Percentiles rank a stretch among this genome's conserved stretches.
phyloP scores from a whole-genome alignment of 177 flowering plant genomes.

The Tripterygium wilfordii region DNA sequence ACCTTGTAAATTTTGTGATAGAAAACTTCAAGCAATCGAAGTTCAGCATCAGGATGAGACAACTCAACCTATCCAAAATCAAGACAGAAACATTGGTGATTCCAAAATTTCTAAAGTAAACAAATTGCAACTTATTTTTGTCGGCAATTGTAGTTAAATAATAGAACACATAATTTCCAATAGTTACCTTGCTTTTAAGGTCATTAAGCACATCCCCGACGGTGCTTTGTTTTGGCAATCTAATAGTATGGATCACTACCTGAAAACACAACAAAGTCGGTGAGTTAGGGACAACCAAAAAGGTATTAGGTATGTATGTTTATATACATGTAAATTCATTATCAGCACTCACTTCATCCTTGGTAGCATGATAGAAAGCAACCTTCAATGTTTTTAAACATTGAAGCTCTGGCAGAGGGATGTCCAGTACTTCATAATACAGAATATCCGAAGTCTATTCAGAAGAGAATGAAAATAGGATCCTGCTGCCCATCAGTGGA shows the following conservation, averaged over 20 bases:
- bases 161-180: neutral
- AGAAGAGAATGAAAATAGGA: slow-evolving; percentile 6
- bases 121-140: neutral
- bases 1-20: slow-evolving; percentile 92
- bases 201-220: slow-evolving; percentile 71
- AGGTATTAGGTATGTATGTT: neutral
- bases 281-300: neutral
- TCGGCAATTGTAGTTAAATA: no score
- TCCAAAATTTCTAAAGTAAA: neutral
- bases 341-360: slow-evolving; percentile 57
- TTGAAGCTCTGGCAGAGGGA: slow-evolving; percentile 74
- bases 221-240: slow-evolving; percentile 78
- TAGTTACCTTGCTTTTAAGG: slow-evolving; percentile 61
- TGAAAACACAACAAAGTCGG: slow-evolving; percentile 16
- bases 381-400: slow-evolving; percentile 70
- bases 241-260: slow-evolving; percentile 64
- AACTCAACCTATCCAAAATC: slow-evolving; percentile 58
- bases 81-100: neutral
- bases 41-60: slow-evolving; percentile 70
- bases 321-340: neutral
- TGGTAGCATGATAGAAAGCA: slow-evolving; percentile 58
- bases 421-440: slow-evolving; percentile 79
- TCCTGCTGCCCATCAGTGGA: no score
- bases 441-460: slow-evolving; percentile 60
- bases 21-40: slow-evolving; percentile 80